These are phyloP conservation scores for Spathaspora sp. DNA, from an alignment of 1,139 yeast species.

Conservation along the genomic window DNA sequence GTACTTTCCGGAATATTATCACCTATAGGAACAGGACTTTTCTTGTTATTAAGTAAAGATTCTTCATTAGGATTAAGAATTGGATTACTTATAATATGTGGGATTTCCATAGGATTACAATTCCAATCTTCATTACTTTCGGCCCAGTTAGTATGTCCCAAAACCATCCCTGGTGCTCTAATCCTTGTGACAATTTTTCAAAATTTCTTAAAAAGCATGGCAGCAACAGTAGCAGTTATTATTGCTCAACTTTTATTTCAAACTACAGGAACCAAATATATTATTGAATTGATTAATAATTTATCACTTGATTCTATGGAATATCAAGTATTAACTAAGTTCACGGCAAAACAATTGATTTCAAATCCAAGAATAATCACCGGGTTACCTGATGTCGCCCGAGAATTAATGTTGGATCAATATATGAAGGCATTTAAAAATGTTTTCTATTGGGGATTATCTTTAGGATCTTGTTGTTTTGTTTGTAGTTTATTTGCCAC, in stretches of 20 bases:
- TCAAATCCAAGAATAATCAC: slow-evolving; percentile 31
- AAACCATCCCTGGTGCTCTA: slow-evolving; percentile 45
- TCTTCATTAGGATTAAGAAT: slow-evolving; percentile 41
- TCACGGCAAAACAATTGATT: slow-evolving; percentile 22
- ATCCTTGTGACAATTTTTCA: slow-evolving; percentile 50
- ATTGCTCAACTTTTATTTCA: slow-evolving; percentile 49
- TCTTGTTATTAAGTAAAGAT: slow-evolving; percentile 38
- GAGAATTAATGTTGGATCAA: slow-evolving; percentile 24
- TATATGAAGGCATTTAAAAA: slow-evolving; percentile 40
- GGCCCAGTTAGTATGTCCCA: slow-evolving; percentile 57
- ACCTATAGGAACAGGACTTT: slow-evolving; percentile 53
- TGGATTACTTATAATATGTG: slow-evolving; percentile 55
- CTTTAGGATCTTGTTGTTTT: slow-evolving; percentile 29
- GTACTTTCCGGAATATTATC: slow-evolving; percentile 43
- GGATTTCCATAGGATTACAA: slow-evolving; percentile 53
- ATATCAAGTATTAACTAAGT: slow-evolving; percentile 16
- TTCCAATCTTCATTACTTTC: slow-evolving; percentile 54
- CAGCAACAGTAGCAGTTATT: slow-evolving; percentile 49
- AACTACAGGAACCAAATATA: slow-evolving; percentile 24
- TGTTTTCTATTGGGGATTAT: slow-evolving; percentile 43
- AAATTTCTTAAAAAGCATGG: slow-evolving; percentile 47
- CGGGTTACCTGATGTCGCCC: slow-evolving; percentile 23
- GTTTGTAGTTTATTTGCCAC: slow-evolving; percentile 35
- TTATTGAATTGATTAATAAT: slow-evolving; percentile 16
- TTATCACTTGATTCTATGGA: slow-evolving; percentile 18